Conservation (phyloP, 192 early-diverging fungal species). For the Coemansia sp. region DNA sequence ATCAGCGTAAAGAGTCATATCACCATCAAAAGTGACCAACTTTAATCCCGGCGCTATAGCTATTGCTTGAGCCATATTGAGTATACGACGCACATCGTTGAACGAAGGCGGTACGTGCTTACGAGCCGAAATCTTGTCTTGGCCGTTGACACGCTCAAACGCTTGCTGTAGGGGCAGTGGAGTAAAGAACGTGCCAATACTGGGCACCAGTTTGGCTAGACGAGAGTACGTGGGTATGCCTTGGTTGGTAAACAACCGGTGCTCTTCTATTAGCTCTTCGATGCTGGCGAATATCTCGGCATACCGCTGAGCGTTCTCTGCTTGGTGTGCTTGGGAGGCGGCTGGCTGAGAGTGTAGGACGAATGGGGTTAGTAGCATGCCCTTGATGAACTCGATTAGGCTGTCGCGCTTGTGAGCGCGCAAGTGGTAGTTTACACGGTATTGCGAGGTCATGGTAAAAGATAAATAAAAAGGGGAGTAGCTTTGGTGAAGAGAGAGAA, state of each 20-base stretch:
- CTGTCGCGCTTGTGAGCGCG: conserved; percentile 86
- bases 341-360: conserved; percentile 70
- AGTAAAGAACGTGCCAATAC: conserved; percentile 84
- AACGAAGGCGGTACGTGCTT: conserved; percentile 87
- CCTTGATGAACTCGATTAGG: conserved; percentile 92
- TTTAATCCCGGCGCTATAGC: conserved; percentile 70
- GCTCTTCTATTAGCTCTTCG: conserved; percentile 75
- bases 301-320: conserved; percentile 65
- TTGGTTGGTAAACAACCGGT: conserved; percentile 23
- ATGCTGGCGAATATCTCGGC: conserved; percentile 77
- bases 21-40: conserved; percentile 92
- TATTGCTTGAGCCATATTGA: conserved; percentile 86
- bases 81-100: conserved; percentile 86
- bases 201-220: conserved; percentile 75
- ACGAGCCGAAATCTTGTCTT: conserved; percentile 70
- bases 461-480: no score
- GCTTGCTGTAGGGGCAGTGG: conserved; percentile 70
- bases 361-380: conserved; percentile 82
- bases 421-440: conserved; percentile 57
- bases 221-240: conserved; percentile 62
- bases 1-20: conserved; percentile 92
- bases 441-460: conserved; percentile 49
- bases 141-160: conserved; percentile 68
- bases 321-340: neutral
- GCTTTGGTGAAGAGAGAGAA: neutral